phyloP scores from a whole-genome alignment of 768 basidiomycete species.

The Termitomyces sp. region DNA sequence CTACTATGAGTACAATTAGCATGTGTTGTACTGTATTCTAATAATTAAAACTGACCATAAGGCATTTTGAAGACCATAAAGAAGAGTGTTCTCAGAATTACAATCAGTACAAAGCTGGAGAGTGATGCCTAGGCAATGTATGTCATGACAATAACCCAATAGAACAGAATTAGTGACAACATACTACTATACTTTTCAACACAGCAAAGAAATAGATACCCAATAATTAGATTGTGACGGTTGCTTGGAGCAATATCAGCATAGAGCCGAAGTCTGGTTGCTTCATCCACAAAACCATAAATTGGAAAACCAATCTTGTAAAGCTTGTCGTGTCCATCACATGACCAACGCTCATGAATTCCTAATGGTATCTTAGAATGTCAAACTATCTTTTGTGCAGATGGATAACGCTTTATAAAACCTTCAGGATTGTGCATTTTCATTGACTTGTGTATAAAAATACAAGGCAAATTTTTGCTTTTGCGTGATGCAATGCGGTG shows the following conservation, averaged over 20 bases:
- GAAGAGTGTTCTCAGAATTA: constrained; percentile 28
- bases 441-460: neutral
- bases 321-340: constrained; percentile 7
- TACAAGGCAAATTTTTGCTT: neutral
- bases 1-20: constrained; percentile 9
- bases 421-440: neutral
- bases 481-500: neutral
- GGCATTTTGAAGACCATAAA: constrained; percentile 18
- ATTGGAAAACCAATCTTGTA: constrained; percentile 33
- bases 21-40: neutral
- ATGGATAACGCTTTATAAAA: neutral
- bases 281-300: constrained; percentile 17
- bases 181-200: constrained; percentile 26
- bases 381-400: constrained; percentile 3
- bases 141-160: neutral
- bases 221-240: neutral
- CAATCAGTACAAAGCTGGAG: constrained; percentile 24
- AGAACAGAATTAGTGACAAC: neutral
- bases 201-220: constrained; percentile 21
- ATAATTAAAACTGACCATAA: neutral
- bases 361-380: constrained; percentile 26
- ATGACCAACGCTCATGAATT: neutral
- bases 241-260: constrained; percentile 11
- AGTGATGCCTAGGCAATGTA: neutral
- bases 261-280: neutral